Evolutionary conservation across 805 yeast genomes (phyloP).

Genomic region (Ogataea degrootiae): DNA sequence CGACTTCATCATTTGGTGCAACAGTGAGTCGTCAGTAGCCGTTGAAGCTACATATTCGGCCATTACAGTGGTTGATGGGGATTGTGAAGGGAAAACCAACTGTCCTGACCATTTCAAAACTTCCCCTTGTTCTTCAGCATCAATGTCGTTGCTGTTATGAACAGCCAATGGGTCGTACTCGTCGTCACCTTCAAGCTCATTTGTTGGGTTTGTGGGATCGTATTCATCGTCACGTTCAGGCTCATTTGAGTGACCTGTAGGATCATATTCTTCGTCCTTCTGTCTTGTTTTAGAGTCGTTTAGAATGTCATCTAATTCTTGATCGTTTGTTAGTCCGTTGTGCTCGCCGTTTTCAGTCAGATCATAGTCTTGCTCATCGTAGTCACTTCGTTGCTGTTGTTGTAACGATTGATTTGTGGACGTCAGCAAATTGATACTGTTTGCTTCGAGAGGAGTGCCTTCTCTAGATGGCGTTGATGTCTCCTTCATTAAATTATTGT

Average conservation of each 20-base stretch:
- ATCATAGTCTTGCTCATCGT: not conserved
- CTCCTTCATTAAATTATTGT: conserved; percentile 1
- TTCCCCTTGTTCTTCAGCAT: too few relatives aligned
- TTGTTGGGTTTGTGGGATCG: conserved; percentile 20
- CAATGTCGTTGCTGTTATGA: too few relatives aligned
- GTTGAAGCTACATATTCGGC: conserved; percentile 15
- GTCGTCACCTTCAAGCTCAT: too few relatives aligned
- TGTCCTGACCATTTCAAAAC: conserved; percentile 17
- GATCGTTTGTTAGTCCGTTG: conserved; percentile 1
- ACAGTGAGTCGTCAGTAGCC: not conserved
- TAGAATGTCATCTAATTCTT: conserved; percentile 13
- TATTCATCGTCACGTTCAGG: conserved; percentile 11
- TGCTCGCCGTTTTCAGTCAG: conserved; percentile 11
- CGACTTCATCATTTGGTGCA: conserved; percentile 4
- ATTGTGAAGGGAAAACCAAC: conserved; percentile 14
- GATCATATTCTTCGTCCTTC: conserved; percentile 2
- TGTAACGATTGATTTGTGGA: not conserved
- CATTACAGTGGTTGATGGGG: conserved; percentile 12
- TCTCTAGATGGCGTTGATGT: too few relatives aligned
- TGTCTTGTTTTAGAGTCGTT: conserved; percentile 5
- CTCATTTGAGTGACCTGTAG: conserved; percentile 1
- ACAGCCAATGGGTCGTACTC: too few relatives aligned
- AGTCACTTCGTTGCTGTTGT: not conserved
- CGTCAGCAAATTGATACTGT: not conserved
- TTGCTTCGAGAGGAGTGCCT: too few relatives aligned